Conservation (phyloP, 345 rosid genomes). For the Camelina neglecta region DNA sequence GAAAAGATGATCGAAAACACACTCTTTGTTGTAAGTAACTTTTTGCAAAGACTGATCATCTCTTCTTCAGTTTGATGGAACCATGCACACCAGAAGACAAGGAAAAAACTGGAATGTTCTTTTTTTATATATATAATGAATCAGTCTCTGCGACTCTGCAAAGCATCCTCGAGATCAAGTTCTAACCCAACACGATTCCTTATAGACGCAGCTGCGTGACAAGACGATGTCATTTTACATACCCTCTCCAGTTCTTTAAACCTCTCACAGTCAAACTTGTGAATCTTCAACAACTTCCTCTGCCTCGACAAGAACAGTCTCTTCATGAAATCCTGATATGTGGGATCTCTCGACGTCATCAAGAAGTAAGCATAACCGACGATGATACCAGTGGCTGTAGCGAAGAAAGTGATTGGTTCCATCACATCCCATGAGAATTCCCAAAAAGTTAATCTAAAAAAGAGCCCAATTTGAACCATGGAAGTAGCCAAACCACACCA, state of each 20-base stretch:
- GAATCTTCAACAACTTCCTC: conserved; percentile 68
- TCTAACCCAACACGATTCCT: conserved; percentile 67
- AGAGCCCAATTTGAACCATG: conserved; percentile 65
- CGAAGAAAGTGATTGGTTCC: conserved; percentile 92
- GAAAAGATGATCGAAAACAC: conserved; percentile 11
- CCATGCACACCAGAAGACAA: not conserved
- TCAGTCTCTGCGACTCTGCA: conserved; percentile 52
- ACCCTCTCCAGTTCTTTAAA: conserved; percentile 68
- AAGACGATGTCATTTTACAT: conserved; percentile 54
- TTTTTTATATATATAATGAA: not conserved
- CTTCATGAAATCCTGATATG: conserved; percentile 94
- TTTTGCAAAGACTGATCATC: conserved; percentile 8
- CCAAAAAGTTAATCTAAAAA: conserved; percentile 95
- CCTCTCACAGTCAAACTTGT: conserved; percentile 66
- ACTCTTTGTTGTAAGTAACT: not conserved
- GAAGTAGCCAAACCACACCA: conserved; percentile 75
- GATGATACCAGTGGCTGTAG: conserved; percentile 70
- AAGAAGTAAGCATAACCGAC: conserved; percentile 91
- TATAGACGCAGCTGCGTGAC: conserved; percentile 61
- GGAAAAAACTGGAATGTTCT: not conserved
- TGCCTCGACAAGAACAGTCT: conserved; percentile 88
- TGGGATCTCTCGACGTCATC: conserved; percentile 84
- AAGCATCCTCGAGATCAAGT: conserved; percentile 73
- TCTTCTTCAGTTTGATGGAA: not conserved
- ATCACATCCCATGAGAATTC: conserved; percentile 99